Base-by-base conservation (phyloP, 441 rosid genomes). In the Cnidoscolus chayamansa region DNA sequence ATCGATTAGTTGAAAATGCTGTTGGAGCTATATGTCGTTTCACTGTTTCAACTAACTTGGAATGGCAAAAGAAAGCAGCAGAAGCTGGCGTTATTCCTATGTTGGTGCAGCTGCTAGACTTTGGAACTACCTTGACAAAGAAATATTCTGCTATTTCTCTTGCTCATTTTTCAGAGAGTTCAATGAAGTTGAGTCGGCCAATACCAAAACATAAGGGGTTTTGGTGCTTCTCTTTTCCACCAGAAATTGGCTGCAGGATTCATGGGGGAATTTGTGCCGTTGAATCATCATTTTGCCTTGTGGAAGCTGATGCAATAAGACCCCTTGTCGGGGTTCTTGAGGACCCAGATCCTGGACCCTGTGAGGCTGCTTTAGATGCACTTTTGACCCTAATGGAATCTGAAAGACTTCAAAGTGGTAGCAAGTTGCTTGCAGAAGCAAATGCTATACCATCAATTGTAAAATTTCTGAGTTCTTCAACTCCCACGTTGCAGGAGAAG, bases 281-380 rank as follows among this genome's bases (percentile, higher is more conserved):
- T 58, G 73, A 84, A 67, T 76, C 88, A 48, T 86, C 93, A 59
- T 88, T 85, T 81, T 88, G 93, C 83, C 93, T 88, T 58, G 58
- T 86, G 40, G 89, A 86, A 73, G 89, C 93, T 49, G 77, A 81
- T 59, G 89, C 93, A 2, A 78, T 88, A 58, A 59, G 65, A 54
- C 87, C 93, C 8, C 88, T 88, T 58, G 89, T 76, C 61, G 75
- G 72, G 67, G 79, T 83, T 64, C 88, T 88, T 56, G 75, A 73
- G 60, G 90, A 86, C 57, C 57, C 82, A 25, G 84, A 86, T 79
- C 81, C 78, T 50, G 83, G 72, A n/a, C 81, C 70, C 15, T 73
- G 88, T 16, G 88, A 80, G 80, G 89, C 90, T 72, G 74, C 90
- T 70, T 78, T 88, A 77, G 89, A 86, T 72, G 90, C 90, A 12